phyloP scores from a whole-genome alignment of 2,329 filamentous ascomycete genomes.

The Podosphaera aphanis region DNA sequence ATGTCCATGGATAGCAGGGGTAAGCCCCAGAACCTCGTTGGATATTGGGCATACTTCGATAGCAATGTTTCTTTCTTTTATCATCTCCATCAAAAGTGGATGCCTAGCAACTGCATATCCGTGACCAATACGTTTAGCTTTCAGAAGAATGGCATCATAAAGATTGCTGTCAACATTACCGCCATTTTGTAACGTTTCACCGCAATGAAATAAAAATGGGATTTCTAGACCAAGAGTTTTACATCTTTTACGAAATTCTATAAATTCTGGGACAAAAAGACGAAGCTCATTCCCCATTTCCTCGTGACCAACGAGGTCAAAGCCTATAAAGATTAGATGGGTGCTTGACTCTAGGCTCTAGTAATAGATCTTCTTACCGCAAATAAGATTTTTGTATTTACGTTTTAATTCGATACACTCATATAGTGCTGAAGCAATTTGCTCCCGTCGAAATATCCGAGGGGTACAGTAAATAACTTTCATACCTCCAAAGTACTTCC shows the following conservation, averaged over 20 bases:
- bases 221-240: conserved; percentile 26
- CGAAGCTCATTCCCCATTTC: conserved; percentile 38
- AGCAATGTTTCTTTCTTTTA: conserved; percentile 39
- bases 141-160: conserved; percentile 40
- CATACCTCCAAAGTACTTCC: conserved; percentile 32
- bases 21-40: conserved; percentile 51
- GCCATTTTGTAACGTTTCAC: conserved; percentile 47
- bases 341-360: background rate
- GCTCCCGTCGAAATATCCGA: conserved; percentile 26
- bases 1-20: conserved; percentile 39
- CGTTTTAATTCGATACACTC: conserved; percentile 39
- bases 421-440: conserved; percentile 28
- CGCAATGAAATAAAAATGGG: conserved; percentile 55
- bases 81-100: conserved; percentile 38
- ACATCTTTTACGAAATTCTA: conserved; percentile 32
- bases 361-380: conserved; percentile 25
- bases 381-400: conserved; percentile 33
- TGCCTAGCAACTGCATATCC: conserved; percentile 47
- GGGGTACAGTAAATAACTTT: conserved; percentile 54
- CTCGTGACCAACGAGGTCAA: conserved; percentile 44
- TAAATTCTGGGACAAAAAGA: conserved; percentile 29
- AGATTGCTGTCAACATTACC: conserved; percentile 43
- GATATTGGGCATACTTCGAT: conserved; percentile 60
- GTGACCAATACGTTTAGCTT: conserved; percentile 48
- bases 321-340: conserved; percentile 22